phyloP scores from a whole-genome alignment of 75 land plant genomes.

The Selaginella tamariscina region DNA sequence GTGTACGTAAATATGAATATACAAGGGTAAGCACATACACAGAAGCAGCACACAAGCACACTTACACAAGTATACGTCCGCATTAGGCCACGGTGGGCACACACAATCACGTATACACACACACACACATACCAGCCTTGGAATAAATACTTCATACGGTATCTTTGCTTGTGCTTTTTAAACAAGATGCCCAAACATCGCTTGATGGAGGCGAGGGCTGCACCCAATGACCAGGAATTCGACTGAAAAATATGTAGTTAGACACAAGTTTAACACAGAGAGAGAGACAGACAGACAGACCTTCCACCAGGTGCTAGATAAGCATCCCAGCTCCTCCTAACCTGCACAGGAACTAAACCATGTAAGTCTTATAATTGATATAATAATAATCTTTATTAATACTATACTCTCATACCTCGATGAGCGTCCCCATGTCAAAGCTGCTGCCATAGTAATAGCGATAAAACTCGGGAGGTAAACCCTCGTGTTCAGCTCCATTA shows the following conservation, averaged over 20 bases:
- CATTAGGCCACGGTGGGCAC: too few relatives aligned
- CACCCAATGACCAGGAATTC: slow-evolving; percentile 91
- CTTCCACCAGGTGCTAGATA: slow-evolving; percentile 84
- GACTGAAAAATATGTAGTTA: slow-evolving; percentile 39
- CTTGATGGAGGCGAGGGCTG: slow-evolving; percentile 74
- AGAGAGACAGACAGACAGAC: slow-evolving; percentile 18
- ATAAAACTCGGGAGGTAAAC: slow-evolving; percentile 72
- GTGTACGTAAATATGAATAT: too few relatives aligned
- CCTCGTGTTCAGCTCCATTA: slow-evolving; percentile 16
- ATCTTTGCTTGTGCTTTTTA: too few relatives aligned
- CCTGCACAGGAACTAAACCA: slow-evolving; percentile 37
- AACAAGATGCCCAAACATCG: slow-evolving; percentile 76
- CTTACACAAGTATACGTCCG: too few relatives aligned
- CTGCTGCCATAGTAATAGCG: slow-evolving; percentile 92
- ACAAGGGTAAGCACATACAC: too few relatives aligned
- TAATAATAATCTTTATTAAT: slow-evolving; percentile 7
- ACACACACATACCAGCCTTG: too few relatives aligned
- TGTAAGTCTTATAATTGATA: not conserved
- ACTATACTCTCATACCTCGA: slow-evolving; percentile 48
- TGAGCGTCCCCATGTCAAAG: slow-evolving; percentile 78
- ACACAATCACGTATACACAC: too few relatives aligned
- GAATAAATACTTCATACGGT: not conserved
- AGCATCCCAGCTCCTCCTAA: slow-evolving; percentile 85
- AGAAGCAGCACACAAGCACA: too few relatives aligned
- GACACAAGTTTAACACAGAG: not conserved